Evolutionary conservation across 192 early-diverging fungal species (phyloP).

Genomic region (Backusella mclennaniae): DNA sequence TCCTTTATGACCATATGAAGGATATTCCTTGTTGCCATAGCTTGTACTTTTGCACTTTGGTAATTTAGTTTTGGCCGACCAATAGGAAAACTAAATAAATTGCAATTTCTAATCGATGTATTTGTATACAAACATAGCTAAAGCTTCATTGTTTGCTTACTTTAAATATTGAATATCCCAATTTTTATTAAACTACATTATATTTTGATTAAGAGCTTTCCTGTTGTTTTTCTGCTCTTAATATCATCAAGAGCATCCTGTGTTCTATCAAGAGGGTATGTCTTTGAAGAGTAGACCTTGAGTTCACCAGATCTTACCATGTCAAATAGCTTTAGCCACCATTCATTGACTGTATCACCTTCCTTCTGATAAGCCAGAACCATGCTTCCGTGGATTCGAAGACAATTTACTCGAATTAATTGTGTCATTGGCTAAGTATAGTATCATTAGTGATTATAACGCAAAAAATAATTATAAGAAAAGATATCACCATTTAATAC

Average conservation of each 20-base stretch:
- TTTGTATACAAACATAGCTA: no score
- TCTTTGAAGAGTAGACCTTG: conserved; percentile 65
- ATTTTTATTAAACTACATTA: neutral
- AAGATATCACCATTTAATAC: neutral
- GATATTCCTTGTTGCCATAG: no score
- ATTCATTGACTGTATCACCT: conserved; percentile 61
- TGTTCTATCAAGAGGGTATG: conserved; percentile 71
- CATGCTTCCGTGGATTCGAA: conserved; percentile 34
- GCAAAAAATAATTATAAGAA: neutral
- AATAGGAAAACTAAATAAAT: no score
- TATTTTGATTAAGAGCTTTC: conserved; percentile 65
- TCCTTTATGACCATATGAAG: no score
- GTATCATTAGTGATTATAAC: neutral
- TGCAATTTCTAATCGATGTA: no score
- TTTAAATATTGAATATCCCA: no score
- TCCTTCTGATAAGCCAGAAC: conserved; percentile 62
- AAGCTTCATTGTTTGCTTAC: no score
- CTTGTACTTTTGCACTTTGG: no score
- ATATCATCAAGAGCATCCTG: conserved; percentile 76
- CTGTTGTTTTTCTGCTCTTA: conserved; percentile 64
- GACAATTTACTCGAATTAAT: conserved; percentile 8
- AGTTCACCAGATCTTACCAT: conserved; percentile 60
- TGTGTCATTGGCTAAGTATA: neutral
- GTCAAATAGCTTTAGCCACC: conserved; percentile 58
- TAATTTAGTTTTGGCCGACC: no score